Evolutionary conservation across 306 rosid genomes (phyloP), one percentile per base, ranked within the genome.

Genomic region (Cucurbita maxima): DNA sequence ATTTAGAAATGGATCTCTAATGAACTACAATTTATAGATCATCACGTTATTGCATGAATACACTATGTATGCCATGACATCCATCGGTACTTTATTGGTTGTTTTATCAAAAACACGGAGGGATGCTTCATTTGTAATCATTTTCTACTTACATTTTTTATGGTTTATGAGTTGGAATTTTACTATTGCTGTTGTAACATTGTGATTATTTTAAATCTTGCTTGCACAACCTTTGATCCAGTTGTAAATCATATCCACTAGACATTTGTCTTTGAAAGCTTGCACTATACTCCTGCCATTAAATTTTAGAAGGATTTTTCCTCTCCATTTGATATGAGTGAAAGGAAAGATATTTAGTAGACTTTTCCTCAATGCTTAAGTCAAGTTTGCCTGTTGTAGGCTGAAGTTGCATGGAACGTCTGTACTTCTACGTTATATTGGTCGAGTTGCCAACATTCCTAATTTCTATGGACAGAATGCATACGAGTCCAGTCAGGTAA

Each of bases 361-460:
- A 64, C 71, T 64, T 15, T 18, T 64, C 38, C 57, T 56, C 59
- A 5, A 48, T 38, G 19, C 58, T 12, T 60, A 54, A 36, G 34
- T 50, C 15, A 37, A 52, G 30, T 50, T 8, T 25, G n/a, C 55
- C 15, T 79, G 47, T 48, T 77, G 55, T 81, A 89, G 97, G 89
- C 77, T 19, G 6, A 87, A 84, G 74, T 81, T 94, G 86, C 84
- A 63, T 0, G 99, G 99, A 51, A 66, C 82, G 1, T 47, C 18
- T 75, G 91, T 82, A 63, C 95, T 91, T 50, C 89, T 94, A 18
- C 92, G 92, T 8, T 81, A 86, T 57, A 54, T 94, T 66, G 97
- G 87, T 44, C 84, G 87, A 58, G 78, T 76, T 81, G 68, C 90
- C 51, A 50, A 58, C 57, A 72, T 82, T 71, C 87, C 90, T n/a